phyloP scores from a whole-genome alignment of 2,329 filamentous ascomycete species.

The Truncatella angustata region DNA sequence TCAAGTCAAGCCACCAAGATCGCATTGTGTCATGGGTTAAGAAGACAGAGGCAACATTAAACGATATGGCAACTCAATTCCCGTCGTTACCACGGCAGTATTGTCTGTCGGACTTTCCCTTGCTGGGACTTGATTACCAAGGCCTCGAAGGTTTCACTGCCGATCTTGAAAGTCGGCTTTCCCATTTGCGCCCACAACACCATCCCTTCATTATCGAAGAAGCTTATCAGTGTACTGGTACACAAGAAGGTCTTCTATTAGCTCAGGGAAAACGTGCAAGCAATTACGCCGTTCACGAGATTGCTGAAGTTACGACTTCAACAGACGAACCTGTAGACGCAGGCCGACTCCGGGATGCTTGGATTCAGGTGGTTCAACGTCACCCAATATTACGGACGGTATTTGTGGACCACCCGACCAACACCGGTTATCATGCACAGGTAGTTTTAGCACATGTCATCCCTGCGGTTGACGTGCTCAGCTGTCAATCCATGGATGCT shows the following conservation, averaged over 20 bases:
- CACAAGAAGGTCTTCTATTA: constrained; percentile 8
- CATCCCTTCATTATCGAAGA: constrained; percentile 4
- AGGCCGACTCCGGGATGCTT: background rate
- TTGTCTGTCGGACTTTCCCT: constrained; percentile 8
- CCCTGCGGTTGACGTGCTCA: background rate
- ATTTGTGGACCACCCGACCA: constrained; percentile 9
- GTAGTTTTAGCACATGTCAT: constrained; percentile 1
- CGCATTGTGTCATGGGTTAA: constrained; percentile 10
- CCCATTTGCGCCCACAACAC: background rate
- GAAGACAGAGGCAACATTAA: constrained; percentile 1
- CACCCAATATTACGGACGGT: constrained; percentile 6
- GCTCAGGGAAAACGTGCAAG: constrained; percentile 8
- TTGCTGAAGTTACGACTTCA: constrained; percentile 1
- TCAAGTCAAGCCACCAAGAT: constrained; percentile 4
- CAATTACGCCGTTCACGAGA: constrained; percentile 11
- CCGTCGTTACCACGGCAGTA: constrained; percentile 1
- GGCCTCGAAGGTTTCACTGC: background rate
- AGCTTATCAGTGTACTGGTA: constrained; percentile 9
- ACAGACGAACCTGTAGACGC: background rate
- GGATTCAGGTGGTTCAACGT: constrained; percentile 2
- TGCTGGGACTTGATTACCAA: constrained; percentile 4
- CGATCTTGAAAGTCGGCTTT: background rate
- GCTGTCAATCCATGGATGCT: background rate
- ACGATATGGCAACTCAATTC: background rate
- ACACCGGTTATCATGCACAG: constrained; percentile 8